These are phyloP conservation scores for Kazachstania sp. DNA, from an alignment of 1,139 yeast genomes.

Conservation along the genomic window DNA sequence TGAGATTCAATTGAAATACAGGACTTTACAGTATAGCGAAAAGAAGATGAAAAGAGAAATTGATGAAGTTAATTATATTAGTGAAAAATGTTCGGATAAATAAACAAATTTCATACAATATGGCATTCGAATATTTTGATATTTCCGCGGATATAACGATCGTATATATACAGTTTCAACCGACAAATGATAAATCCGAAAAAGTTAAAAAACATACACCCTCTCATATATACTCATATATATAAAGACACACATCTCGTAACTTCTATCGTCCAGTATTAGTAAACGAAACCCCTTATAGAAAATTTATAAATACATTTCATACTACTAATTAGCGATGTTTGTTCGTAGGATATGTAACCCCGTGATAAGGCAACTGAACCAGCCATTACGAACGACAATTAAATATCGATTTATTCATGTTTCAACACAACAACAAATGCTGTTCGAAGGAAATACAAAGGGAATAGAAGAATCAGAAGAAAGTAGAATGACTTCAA, in stretches of 20 bases:
- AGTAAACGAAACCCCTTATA: too few species aligned
- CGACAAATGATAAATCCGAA: not conserved
- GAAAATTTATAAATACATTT: too few species aligned
- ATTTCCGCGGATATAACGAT: not conserved
- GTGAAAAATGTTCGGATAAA: slow-evolving; percentile 31
- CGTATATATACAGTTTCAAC: not conserved
- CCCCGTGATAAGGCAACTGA: not conserved
- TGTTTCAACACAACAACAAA: slow-evolving; percentile 2
- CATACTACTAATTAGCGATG: not conserved
- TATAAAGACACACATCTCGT: too few species aligned
- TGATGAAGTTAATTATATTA: slow-evolving; percentile 39
- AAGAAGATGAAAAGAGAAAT: slow-evolving; percentile 39
- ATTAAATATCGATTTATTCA: not conserved
- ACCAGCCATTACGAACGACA: not conserved
- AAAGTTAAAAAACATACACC: not conserved
- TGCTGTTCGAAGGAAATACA: slow-evolving; percentile 44
- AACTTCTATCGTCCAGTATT: too few species aligned
- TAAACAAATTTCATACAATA: too few species aligned
- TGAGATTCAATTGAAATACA: slow-evolving; percentile 23
- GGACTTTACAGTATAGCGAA: slow-evolving; percentile 23
- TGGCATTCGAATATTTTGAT: too few species aligned
- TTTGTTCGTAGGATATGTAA: not conserved
- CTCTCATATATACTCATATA: too few species aligned
- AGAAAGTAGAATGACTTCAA: slow-evolving; percentile 42
- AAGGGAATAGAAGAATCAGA: slow-evolving; percentile 34